Percentiles rank a stretch among this genome's conserved stretches.
These are phyloP conservation scores for Leucaena leucocephala DNA, from an alignment of 306 rosid genomes.

Conservation along the genomic window DNA sequence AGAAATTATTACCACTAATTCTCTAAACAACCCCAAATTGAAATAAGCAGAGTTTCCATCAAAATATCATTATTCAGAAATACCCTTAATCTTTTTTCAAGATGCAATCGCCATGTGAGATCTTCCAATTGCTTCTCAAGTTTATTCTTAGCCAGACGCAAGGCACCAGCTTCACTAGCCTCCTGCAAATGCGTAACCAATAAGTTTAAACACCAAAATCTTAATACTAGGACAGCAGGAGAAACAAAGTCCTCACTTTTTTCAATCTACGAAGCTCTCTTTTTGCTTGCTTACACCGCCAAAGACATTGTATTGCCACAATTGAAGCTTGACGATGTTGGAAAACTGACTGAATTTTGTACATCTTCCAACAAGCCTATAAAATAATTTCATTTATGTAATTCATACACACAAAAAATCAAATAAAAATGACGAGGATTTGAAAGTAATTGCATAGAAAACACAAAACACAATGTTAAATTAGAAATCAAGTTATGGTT, in stretches of 20 bases:
- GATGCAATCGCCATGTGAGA: constrained; percentile 91
- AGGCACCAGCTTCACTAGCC: constrained; percentile 97
- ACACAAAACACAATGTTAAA: neutral
- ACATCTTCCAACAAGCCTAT: constrained; percentile 89
- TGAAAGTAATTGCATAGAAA: constrained; percentile 23
- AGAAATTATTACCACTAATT: constrained; percentile 17
- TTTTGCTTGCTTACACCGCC: constrained; percentile 89
- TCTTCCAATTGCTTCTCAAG: constrained; percentile 98
- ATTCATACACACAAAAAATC: constrained; percentile 26
- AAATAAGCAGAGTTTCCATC: constrained; percentile 16
- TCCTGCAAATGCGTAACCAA: constrained; percentile 58
- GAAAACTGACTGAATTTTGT: constrained; percentile 69
- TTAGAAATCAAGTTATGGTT: neutral
- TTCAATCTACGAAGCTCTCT: constrained; percentile 77
- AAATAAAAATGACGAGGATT: constrained; percentile 19
- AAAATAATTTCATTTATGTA: constrained; percentile 30
- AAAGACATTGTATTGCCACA: constrained; percentile 80
- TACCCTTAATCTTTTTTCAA: constrained; percentile 97
- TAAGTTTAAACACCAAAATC: constrained; percentile 8
- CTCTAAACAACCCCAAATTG: constrained; percentile 9
- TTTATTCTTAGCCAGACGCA: constrained; percentile 91
- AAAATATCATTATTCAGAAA: constrained; percentile 20
- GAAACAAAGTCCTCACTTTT: constrained; percentile 49
- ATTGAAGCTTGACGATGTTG: constrained; percentile 58
- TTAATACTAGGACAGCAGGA: neutral